Evolutionary conservation across 441 rosid species (phyloP), one percentile per base, ranked within the genome.

Genomic region (Pelargonium exstipulatum): DNA sequence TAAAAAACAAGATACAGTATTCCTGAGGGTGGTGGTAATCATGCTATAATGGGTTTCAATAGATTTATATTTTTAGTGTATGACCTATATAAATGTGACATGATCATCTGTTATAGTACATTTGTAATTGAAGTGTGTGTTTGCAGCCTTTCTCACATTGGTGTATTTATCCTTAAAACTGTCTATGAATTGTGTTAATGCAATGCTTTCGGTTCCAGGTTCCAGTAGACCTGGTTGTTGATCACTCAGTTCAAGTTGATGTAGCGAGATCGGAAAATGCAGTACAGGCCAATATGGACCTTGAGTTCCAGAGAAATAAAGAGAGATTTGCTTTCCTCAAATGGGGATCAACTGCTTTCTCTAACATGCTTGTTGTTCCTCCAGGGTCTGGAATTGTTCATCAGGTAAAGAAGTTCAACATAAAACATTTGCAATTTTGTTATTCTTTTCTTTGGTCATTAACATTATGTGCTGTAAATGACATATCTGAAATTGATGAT

Each of bases 231-330:
- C 82, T 87, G 18, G 90, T 84, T 43, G 35, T 87, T 49, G 82
- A 88, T 76, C 90, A 88, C 74, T 88, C 92, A 67, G 87, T 88
- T 72, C 92, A 88, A 73, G 92, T 86, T 73, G 86, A 88, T 77
- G 79, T 82, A 32, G 84, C 90, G 57, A 69, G 86, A 66, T 72
- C 85, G 24, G 90, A 84, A n/a, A 80, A 84, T 71, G 86, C 90
- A 0, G 79, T 81, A 37, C 77, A 78, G 80, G 78, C 64, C 64
- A 86, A 86, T 70, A 71, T 72, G 86, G 85, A 83, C 74, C 82
- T 73, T 62, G 92, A 88, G 63, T 86, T 83, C 74, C 79, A 73
- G 70, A 80, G 83, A 73, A 85, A 87, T 74, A 84, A 67, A 68
- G 88, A 88, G 76, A 79, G 90, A 77, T 88, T 83, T 77, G 83